Conservation (phyloP, 2,329 filamentous ascomycete species). For the Ceratocystis destructans region DNA sequence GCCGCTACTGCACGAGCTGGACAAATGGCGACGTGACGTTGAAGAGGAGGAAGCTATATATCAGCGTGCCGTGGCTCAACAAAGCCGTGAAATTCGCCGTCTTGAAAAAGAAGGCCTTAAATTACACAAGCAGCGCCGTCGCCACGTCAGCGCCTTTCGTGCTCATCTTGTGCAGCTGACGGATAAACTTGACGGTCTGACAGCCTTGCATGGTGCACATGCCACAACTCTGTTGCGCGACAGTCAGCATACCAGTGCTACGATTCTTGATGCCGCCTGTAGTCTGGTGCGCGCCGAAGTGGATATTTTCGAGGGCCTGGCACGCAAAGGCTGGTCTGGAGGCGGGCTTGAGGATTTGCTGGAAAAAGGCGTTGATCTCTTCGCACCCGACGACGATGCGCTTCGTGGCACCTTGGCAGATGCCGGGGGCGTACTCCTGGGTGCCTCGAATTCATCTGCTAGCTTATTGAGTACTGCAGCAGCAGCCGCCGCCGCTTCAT, state of each 20-base stretch:
- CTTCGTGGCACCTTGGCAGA: conserved; percentile 20
- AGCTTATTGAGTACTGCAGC: conserved; percentile 20
- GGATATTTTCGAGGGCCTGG: conserved; percentile 54
- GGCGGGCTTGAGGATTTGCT: conserved; percentile 53
- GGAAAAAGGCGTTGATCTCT: conserved; percentile 49
- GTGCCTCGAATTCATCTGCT: neutral
- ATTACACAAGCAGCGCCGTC: conserved; percentile 44
- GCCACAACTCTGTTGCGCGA: conserved; percentile 46
- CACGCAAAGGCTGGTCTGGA: conserved; percentile 53
- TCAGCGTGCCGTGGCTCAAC: conserved; percentile 39
- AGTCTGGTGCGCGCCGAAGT: conserved; percentile 54
- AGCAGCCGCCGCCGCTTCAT: conserved; percentile 7
- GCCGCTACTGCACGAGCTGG: conserved; percentile 53
- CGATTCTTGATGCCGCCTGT: conserved; percentile 51
- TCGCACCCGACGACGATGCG: conserved; percentile 31
- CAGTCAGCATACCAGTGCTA: conserved; percentile 49
- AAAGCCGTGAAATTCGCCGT: conserved; percentile 46
- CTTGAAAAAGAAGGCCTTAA: conserved; percentile 53
- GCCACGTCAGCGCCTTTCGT: conserved; percentile 49
- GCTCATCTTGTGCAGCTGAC: conserved; percentile 52
- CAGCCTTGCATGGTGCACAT: conserved; percentile 45
- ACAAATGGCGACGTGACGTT: conserved; percentile 48
- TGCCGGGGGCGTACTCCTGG: conserved; percentile 21
- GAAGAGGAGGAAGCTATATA: conserved; percentile 52
- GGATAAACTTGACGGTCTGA: conserved; percentile 47